Percentiles rank a stretch among this genome's conserved stretches.
Evolutionary conservation across 257 asterid species (phyloP).

Genomic region (Dorcoceras hygrometricum): DNA sequence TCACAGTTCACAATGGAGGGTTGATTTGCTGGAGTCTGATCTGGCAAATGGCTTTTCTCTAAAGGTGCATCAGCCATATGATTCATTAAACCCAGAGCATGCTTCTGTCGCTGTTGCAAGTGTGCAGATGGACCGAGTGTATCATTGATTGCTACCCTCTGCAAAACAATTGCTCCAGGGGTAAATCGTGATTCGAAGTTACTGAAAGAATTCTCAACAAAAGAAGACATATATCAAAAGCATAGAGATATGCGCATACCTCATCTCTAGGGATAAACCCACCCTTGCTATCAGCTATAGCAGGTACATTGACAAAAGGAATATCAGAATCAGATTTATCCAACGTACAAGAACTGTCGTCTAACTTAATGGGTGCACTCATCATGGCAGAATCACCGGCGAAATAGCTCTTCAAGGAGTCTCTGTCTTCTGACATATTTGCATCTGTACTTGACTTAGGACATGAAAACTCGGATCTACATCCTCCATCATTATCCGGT

Average conservation of each 20-base stretch:
- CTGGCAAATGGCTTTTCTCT: slow-evolving; percentile 44
- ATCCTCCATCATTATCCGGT: slow-evolving; percentile 51
- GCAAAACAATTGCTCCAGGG: slow-evolving; percentile 18
- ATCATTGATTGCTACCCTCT: slow-evolving; percentile 27
- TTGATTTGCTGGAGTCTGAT: slow-evolving; percentile 35
- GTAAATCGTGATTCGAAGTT: slow-evolving; percentile 10
- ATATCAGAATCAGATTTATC: slow-evolving; percentile 34
- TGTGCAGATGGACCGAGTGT: slow-evolving; percentile 31
- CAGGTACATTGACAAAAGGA: slow-evolving; percentile 42
- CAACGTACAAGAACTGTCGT: slow-evolving; percentile 41
- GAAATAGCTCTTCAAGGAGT: slow-evolving; percentile 32
- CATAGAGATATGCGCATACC: slow-evolving; percentile 32
- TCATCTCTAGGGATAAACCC: slow-evolving; percentile 38
- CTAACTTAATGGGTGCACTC: slow-evolving; percentile 32
- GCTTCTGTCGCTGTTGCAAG: slow-evolving; percentile 33
- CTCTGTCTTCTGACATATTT: slow-evolving; percentile 33
- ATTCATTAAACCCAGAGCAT: slow-evolving; percentile 32
- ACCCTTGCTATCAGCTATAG: slow-evolving; percentile 33
- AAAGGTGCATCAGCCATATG: slow-evolving; percentile 37
- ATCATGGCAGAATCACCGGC: slow-evolving; percentile 33
- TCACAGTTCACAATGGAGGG: slow-evolving; percentile 48
- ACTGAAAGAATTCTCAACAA: not conserved
- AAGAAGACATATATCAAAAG: not conserved
- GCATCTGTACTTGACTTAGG: slow-evolving; percentile 39
- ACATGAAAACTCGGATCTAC: slow-evolving; percentile 41